Evolutionary conservation across 2,329 filamentous ascomycete species (phyloP).

Genomic region (Coniochaeta ligniaria): DNA sequence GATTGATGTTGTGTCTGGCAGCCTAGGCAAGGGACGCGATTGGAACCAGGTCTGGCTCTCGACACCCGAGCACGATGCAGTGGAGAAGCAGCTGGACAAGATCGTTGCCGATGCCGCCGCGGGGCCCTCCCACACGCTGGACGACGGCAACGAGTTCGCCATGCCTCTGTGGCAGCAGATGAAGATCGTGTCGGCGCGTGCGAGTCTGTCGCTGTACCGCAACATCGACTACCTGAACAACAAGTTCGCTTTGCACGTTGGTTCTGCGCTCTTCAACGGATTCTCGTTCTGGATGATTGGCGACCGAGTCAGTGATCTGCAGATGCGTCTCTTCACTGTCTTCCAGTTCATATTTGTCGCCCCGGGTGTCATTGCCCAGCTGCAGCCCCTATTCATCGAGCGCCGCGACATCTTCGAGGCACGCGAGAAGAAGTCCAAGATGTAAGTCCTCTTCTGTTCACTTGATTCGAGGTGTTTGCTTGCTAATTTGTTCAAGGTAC

Average conservation of each 20-base stretch:
- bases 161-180: constrained; percentile 51
- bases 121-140: constrained; percentile 23
- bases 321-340: constrained; percentile 65
- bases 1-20: constrained; percentile 31
- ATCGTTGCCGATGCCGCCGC: constrained; percentile 16
- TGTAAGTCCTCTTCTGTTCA: too few relatives aligned
- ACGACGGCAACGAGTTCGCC: constrained; percentile 54
- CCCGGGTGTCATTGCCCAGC: constrained; percentile 68
- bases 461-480: too few relatives aligned
- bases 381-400: constrained; percentile 65
- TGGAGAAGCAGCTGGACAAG: constrained; percentile 24
- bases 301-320: constrained; percentile 52
- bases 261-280: constrained; percentile 60
- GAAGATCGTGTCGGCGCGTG: constrained; percentile 43
- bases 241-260: constrained; percentile 54
- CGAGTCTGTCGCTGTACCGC: constrained; percentile 59
- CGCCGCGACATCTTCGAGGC: constrained; percentile 61
- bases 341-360: constrained; percentile 73
- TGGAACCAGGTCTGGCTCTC: constrained; percentile 27
- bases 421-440: constrained; percentile 69
- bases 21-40: constrained; percentile 26
- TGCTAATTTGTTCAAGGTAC: too few relatives aligned
- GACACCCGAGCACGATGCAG: constrained; percentile 20
- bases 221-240: constrained; percentile 56
- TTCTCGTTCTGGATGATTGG: constrained; percentile 63